phyloP scores from a whole-genome alignment of 257 asterid species.

The Lycium barbarum region DNA sequence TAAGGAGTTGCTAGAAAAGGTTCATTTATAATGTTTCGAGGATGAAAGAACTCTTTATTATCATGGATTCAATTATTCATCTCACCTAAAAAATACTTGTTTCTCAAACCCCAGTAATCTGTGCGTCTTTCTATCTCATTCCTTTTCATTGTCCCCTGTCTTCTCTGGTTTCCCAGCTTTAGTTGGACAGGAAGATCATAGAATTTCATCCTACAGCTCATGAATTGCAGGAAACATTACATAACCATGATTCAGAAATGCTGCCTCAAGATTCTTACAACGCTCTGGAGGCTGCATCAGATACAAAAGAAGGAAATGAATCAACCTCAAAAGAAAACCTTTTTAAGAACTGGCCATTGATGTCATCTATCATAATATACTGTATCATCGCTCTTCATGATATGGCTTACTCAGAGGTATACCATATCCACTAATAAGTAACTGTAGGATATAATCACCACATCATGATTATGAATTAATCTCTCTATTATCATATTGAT shows the following conservation, averaged over 20 bases:
- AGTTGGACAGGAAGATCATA: not conserved
- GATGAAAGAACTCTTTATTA: too few relatives aligned
- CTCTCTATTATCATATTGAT: not conserved
- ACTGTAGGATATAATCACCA: not conserved
- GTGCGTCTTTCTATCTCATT: not conserved
- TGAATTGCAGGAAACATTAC: slow-evolving; percentile 76
- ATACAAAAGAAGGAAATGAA: slow-evolving; percentile 38
- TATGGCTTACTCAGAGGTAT: slow-evolving; percentile 91
- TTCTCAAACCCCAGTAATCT: not conserved
- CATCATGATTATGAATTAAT: not conserved
- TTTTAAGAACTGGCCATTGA: slow-evolving; percentile 70
- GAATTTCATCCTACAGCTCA: not conserved
- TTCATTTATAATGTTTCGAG: too few relatives aligned
- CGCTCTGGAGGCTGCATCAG: slow-evolving; percentile 46
- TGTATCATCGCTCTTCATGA: slow-evolving; percentile 87
- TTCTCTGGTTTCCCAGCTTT: slow-evolving; percentile 3
- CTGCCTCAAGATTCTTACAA: slow-evolving; percentile 34
- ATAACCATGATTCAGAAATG: slow-evolving; percentile 50
- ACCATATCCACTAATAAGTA: not conserved
- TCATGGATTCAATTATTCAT: too few relatives aligned
- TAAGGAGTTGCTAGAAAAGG: too few relatives aligned
- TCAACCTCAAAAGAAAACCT: slow-evolving; percentile 45
- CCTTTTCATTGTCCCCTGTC: not conserved
- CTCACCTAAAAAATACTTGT: not conserved
- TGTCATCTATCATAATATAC: slow-evolving; percentile 76